Evolutionary conservation across 768 basidiomycete species (phyloP).

Genomic region (Leccinum subtestaceum): DNA sequence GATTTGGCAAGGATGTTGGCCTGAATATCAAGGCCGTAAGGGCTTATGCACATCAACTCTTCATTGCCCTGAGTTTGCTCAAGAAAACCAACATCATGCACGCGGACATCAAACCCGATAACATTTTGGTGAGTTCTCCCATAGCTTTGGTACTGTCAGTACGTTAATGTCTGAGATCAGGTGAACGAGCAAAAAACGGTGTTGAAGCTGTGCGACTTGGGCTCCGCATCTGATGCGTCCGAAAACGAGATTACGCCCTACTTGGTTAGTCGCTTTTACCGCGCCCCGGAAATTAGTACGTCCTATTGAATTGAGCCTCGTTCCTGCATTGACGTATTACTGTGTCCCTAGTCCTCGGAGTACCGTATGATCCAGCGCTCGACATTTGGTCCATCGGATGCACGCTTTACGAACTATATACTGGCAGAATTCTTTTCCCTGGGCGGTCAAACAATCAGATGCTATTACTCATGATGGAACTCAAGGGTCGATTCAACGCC

Average conservation of each 20-base stretch:
- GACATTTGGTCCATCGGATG: constrained; percentile 98
- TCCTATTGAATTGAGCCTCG: constrained; percentile 14
- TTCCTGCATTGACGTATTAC: constrained; percentile 14
- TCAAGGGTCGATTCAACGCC: constrained; percentile 89
- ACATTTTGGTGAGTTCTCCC: constrained; percentile 74
- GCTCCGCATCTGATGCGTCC: constrained; percentile 91
- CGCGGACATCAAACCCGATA: constrained; percentile 98
- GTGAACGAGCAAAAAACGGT: constrained; percentile 94
- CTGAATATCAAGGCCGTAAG: constrained; percentile 96
- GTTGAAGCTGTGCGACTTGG: constrained; percentile 93
- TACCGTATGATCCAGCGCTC: constrained; percentile 90
- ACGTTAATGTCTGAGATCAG: constrained; percentile 38
- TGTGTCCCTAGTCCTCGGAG: constrained; percentile 74
- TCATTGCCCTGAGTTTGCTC: constrained; percentile 80
- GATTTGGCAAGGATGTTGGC: constrained; percentile 97
- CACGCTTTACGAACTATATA: constrained; percentile 94
- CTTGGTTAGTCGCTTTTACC: constrained; percentile 95
- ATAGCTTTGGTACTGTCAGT: constrained; percentile 12
- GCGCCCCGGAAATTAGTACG: constrained; percentile 97
- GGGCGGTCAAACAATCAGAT: constrained; percentile 98
- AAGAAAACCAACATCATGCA: constrained; percentile 94
- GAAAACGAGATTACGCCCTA: constrained; percentile 99
- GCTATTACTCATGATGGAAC: constrained; percentile 96
- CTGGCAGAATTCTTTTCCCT: constrained; percentile 96
- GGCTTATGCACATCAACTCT: constrained; percentile 97